phyloP scores from a whole-genome alignment of 75 land plant genomes.

The Selaginella moellendorffii region DNA sequence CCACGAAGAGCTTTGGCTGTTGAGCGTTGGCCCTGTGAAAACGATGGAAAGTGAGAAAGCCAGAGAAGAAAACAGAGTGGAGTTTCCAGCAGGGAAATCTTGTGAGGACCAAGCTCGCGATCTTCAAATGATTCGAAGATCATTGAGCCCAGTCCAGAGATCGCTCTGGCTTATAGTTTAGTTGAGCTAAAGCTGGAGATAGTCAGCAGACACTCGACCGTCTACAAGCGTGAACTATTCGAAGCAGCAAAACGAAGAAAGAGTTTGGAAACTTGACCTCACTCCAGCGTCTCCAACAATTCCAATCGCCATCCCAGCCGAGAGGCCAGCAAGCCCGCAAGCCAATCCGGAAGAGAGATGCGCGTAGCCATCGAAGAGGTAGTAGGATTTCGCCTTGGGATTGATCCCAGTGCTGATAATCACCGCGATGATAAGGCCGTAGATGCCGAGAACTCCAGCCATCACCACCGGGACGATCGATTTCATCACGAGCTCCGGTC shows the following conservation, averaged over 20 bases:
- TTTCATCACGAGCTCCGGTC: constrained; percentile 60
- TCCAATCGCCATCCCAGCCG: constrained; percentile 58
- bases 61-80: too few species aligned
- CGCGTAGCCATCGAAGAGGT: constrained; percentile 50
- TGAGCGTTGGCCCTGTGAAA: constrained; percentile 43
- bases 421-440: constrained; percentile 51
- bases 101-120: too few species aligned
- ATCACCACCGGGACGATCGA: constrained; percentile 56
- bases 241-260: not conserved
- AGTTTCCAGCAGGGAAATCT: too few species aligned
- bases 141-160: too few species aligned
- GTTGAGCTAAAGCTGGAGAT: not conserved
- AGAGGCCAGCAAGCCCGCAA: constrained; percentile 44
- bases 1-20: constrained; percentile 44
- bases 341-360: constrained; percentile 47
- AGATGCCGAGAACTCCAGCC: constrained; percentile 57
- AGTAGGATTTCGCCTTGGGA: constrained; percentile 45
- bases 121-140: too few species aligned
- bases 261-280: constrained; percentile 15
- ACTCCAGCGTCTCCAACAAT: constrained; percentile 57
- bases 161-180: not conserved
- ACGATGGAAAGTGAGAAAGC: too few species aligned
- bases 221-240: not conserved
- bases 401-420: constrained; percentile 55
- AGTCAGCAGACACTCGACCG: not conserved